Evolutionary conservation across 129 eudicot genomes (phyloP), one percentile per base, ranked within the genome.

Genomic region (Arctium lappa): DNA sequence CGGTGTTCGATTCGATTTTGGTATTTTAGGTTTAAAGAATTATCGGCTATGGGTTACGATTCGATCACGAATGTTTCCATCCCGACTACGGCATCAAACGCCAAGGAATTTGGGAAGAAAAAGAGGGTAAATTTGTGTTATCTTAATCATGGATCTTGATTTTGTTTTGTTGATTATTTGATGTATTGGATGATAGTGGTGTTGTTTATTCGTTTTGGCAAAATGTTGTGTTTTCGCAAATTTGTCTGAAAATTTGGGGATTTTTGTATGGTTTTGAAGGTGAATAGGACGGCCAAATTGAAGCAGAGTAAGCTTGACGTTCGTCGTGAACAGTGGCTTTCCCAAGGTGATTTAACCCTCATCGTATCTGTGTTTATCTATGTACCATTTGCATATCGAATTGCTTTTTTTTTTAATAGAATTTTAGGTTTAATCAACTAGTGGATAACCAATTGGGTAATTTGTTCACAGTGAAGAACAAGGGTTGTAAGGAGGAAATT

Each of bases 241-340:
- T 1, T 13, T 72, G 42, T 13, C 10, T 29, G 79, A 56, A 53
- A 53, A 15, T 4, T 53, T 53, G 27, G 65, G 65, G 22, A 15
- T 68, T n/a, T 63, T 44, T 18, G 83, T 7, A 60, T 39, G 44
- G 22, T 37, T 60, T 33, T 77, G 38, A 40, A 90, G 94, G 92
- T 80, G 3, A 90, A 90, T 65, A 88, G 92, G 81, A 79, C 92
- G 74, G 94, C 88, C 10, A 86, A 84, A 77, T 76, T 88, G 86
- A 85, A 88, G 87, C 94, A 90, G 91, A 62, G 86, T 76, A 90
- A 90, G 81, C 90, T 86, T 15, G 91, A 88, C 88, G 90, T 85
- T 60, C 94, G 94, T 53, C 91, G 94, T 29, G 91, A 88, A 73
- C 94, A 90, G 87, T 90, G 90, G 90, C 91, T 90, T 44, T 88